Conservation (phyloP, 2,329 filamentous ascomycete genomes). For the Corynespora cassiicola region DNA sequence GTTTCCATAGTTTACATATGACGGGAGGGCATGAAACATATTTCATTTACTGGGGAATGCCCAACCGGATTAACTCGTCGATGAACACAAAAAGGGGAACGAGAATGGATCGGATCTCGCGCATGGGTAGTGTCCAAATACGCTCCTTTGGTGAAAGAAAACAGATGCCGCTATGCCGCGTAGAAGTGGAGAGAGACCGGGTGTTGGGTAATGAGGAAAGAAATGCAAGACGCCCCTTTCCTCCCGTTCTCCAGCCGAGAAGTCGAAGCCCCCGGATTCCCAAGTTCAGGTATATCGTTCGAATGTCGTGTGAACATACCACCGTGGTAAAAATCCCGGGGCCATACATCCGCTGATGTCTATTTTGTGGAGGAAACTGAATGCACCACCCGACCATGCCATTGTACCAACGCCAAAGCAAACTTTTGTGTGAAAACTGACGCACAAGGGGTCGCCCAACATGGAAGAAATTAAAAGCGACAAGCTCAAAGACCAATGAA, state of each 20-base stretch:
- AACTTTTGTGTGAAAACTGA: constrained; percentile 39
- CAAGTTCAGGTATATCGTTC: constrained; percentile 32
- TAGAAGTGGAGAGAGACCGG: constrained; percentile 16
- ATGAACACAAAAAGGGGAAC: constrained; percentile 5
- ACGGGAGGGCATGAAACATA: constrained; percentile 5
- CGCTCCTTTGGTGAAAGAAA: constrained; percentile 20
- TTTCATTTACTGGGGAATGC: constrained; percentile 20
- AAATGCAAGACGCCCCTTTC: constrained; percentile 32
- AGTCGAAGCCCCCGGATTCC: constrained; percentile 19
- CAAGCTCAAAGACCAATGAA: constrained; percentile 15
- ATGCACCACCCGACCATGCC: constrained; percentile 26
- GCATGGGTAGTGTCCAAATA: too few relatives aligned
- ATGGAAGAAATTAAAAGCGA: constrained; percentile 26
- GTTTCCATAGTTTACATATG: constrained; percentile 35
- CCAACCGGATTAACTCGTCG: too few relatives aligned
- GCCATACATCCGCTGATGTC: constrained; percentile 24
- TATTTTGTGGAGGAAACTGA: constrained; percentile 28
- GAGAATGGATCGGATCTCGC: constrained; percentile 8
- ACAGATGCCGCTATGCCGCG: constrained; percentile 35
- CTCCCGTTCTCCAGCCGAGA: constrained; percentile 21
- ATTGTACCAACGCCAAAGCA: constrained; percentile 37
- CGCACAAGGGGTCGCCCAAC: constrained; percentile 20
- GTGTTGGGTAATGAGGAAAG: constrained; percentile 13
- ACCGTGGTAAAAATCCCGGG: constrained; percentile 25
- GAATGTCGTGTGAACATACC: constrained; percentile 33